Evolutionary conservation across 139 green algal genomes (phyloP).

Genomic region (Gonium pectorale): DNA sequence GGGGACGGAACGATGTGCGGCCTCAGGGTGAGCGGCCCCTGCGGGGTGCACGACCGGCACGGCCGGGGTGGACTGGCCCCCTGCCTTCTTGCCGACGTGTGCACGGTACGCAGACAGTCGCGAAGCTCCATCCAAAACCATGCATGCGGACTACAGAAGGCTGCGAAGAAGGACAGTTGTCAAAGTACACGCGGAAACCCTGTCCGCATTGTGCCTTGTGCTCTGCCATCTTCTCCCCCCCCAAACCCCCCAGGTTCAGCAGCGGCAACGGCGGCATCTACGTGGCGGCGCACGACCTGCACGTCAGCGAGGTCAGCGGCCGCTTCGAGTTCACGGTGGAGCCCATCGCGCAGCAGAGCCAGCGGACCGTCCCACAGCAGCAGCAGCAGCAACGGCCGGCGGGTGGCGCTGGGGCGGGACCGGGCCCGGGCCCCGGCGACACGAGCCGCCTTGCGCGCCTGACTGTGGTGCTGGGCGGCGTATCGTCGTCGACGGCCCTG

Average conservation of each 20-base stretch:
- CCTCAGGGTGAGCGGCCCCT: too few relatives aligned
- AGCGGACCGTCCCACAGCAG: neutral
- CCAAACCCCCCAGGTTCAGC: slow-evolving; percentile 66
- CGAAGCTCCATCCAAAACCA: too few relatives aligned
- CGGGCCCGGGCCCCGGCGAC: neutral
- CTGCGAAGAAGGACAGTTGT: too few relatives aligned
- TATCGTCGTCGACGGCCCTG: slow-evolving; percentile 35
- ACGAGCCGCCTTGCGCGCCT: slow-evolving; percentile 6
- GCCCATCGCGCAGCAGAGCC: neutral
- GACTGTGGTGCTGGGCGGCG: slow-evolving; percentile 32
- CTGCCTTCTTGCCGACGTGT: too few relatives aligned
- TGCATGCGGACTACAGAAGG: too few relatives aligned
- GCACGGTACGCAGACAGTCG: too few relatives aligned
- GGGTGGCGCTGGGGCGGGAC: neutral
- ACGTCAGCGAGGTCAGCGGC: slow-evolving; percentile 78
- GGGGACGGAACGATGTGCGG: too few relatives aligned
- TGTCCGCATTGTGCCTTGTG: too few relatives aligned
- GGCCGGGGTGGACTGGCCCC: too few relatives aligned
- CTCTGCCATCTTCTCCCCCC: neutral
- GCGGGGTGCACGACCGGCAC: too few relatives aligned
- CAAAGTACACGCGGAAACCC: too few relatives aligned
- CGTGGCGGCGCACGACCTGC: slow-evolving; percentile 76
- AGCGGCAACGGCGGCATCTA: slow-evolving; percentile 79
- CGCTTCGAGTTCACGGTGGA: slow-evolving; percentile 47
- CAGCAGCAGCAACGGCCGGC: neutral